Percentiles rank a stretch among this genome's conserved stretches.
Conservation (phyloP, 345 rosid species). For the Hevea brasiliensis region DNA sequence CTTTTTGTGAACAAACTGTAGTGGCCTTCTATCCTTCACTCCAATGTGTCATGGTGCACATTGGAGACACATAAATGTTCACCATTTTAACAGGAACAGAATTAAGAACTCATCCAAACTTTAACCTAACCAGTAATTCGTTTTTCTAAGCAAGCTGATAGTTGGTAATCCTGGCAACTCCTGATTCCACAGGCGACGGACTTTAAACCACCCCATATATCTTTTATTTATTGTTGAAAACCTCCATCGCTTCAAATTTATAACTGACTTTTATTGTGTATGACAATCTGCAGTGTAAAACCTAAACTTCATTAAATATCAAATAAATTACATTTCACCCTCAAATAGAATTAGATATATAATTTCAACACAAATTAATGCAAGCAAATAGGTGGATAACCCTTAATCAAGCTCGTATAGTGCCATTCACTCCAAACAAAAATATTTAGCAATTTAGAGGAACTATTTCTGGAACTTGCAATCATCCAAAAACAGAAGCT, state of each 20-base stretch:
- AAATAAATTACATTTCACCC: neutral
- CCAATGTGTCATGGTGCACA: too few species aligned
- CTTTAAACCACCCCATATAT: neutral
- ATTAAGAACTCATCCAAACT: neutral
- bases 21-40: too few species aligned
- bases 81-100: neutral
- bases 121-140: neutral
- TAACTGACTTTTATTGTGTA: neutral
- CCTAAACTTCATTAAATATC: neutral
- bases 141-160: neutral
- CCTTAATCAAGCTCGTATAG: neutral
- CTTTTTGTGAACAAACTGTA: too few species aligned
- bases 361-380: constrained; percentile 6
- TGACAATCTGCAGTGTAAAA: neutral
- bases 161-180: neutral
- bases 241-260: neutral
- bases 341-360: neutral
- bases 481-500: neutral
- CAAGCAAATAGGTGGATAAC: too few species aligned
- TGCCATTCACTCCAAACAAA: neutral
- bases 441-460: neutral
- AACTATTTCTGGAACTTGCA: neutral
- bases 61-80: too few species aligned
- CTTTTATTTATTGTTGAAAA: neutral
- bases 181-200: neutral